Base-by-base conservation (phyloP, 306 rosid species). In the Lathyrus oleraceus region DNA sequence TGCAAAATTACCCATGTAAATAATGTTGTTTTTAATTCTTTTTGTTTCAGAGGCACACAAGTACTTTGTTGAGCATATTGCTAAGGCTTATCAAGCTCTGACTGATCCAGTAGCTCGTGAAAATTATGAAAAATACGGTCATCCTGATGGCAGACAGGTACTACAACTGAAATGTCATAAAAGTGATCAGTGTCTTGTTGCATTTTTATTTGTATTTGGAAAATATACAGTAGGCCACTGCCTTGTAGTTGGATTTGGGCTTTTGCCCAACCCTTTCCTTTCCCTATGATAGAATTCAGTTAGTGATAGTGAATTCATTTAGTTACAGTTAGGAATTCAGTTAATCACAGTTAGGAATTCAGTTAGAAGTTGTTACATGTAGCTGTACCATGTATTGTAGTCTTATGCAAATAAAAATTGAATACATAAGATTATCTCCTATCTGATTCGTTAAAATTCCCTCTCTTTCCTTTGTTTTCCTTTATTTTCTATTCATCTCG, bases 61-160 rank as follows among this genome's bases (percentile, higher is more conserved):
- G 28, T 87, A 86, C 78, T 95, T 95, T 40, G 96, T 95, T 73
- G 99, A 95, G 85, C 85, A 49, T 78, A 89, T 95, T 83, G 88
- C 90, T 1, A 95, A 95, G 86, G 99, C 99, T 74, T 91, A 95
- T 81, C 97, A 91, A 82, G 92, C 97, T 82, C 84, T 91, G 76
- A 91, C 96, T 40, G 96, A 91, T 87, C 91, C 92, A 44, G 66
- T 70, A 77, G 86, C 96, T 40, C 96, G 96, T 49, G 96, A 95
- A 73, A 95, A 91, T 73, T 95, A 86, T 79, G 97, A 95, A 77
- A 95, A 91, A 76, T 95, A 89, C 81, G 99, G 99, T 76, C 97
- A 95, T 82, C 99, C 97, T 61, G 96, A 89, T 82, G 97, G 99
- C 13, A 86, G 96, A 52, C 96, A 95, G 96, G 99, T 89, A 88